These are phyloP conservation scores for Macrotyloma uniflorum DNA, from an alignment of 306 rosid genomes.

Conservation along the genomic window DNA sequence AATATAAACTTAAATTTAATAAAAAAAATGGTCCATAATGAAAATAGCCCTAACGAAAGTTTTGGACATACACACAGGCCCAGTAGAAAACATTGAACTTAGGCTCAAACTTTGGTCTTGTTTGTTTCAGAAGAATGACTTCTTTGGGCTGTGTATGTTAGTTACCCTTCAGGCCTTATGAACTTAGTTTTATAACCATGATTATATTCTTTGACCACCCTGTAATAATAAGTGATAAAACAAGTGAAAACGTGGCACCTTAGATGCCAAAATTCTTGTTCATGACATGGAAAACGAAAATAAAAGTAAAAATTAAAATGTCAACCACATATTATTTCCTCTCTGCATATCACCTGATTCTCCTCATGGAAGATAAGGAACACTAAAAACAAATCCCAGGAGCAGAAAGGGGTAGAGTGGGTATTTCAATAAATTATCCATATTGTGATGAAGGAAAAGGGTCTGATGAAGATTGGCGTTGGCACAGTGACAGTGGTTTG, in stretches of 20 bases:
- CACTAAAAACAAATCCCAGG: background rate
- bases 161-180: background rate
- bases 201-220: background rate
- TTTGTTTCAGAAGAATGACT: background rate
- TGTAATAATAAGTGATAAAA: background rate
- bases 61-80: background rate
- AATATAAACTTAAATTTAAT: too few relatives aligned
- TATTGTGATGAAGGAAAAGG: conserved; percentile 5
- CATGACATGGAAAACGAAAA: background rate
- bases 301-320: background rate
- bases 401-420: background rate
- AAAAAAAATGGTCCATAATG: too few relatives aligned
- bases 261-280: background rate
- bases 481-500: conserved; percentile 36
- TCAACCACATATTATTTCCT: background rate
- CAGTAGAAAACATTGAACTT: background rate
- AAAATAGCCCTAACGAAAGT: background rate
- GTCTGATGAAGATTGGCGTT: conserved; percentile 1
- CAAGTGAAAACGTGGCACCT: conserved; percentile 10
- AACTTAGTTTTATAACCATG: background rate
- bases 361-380: too few relatives aligned
- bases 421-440: background rate
- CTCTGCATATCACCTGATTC: background rate
- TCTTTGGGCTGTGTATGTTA: too few relatives aligned
- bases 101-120: background rate